Conservation (phyloP, 164 flowering plant genomes). For the Annona cherimola region DNA sequence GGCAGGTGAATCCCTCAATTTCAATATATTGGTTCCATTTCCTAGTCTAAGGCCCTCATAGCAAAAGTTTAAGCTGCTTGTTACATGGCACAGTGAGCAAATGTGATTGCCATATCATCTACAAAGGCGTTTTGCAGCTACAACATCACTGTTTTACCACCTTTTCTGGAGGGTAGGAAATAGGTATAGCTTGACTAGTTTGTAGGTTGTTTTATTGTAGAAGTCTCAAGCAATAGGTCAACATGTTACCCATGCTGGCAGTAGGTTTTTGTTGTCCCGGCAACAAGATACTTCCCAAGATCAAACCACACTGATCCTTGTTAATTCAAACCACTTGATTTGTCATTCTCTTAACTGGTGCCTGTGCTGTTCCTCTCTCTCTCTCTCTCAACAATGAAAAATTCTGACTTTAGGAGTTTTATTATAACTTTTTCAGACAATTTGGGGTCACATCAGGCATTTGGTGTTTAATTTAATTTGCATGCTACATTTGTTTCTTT, state of each 20-base stretch:
- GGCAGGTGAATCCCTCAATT: constrained; percentile 43
- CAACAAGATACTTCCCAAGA: not conserved
- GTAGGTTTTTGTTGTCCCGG: not conserved
- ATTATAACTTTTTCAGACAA: too few relatives aligned
- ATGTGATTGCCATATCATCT: too few relatives aligned
- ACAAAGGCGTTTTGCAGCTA: too few relatives aligned
- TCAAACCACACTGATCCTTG: not conserved
- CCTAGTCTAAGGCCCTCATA: not conserved
- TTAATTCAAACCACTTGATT: not conserved
- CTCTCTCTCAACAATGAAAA: not conserved
- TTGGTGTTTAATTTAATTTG: not conserved
- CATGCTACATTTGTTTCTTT: not conserved
- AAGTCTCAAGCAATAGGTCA: not conserved
- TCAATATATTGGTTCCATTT: not conserved
- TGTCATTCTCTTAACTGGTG: not conserved
- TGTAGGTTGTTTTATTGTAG: too few relatives aligned
- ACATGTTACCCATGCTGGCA: not conserved
- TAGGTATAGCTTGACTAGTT: too few relatives aligned
- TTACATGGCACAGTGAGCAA: not conserved
- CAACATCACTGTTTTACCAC: too few relatives aligned
- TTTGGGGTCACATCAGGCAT: too few relatives aligned
- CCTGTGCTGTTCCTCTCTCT: not conserved
- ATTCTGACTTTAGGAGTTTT: too few relatives aligned
- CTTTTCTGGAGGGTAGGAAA: too few relatives aligned
- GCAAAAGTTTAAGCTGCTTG: not conserved